Conservation (phyloP, 805 yeast genomes). For the Wickerhamiella sorbophila region DNA sequence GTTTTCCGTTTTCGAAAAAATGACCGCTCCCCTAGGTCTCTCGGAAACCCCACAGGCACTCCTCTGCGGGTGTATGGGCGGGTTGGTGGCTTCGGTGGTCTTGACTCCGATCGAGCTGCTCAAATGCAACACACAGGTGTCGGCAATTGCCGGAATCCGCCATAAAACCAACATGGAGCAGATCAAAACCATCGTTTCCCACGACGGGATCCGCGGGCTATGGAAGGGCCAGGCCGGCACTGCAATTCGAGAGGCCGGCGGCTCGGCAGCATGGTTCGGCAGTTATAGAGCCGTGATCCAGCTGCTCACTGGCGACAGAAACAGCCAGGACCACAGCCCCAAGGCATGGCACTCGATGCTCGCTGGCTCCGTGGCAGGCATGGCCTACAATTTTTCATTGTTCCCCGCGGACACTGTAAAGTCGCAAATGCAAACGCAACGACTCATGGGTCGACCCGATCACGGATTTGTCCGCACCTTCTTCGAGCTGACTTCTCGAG, state of each 20-base stretch:
- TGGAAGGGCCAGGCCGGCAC: slow-evolving; percentile 87
- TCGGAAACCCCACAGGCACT: slow-evolving; percentile 32
- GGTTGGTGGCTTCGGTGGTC: slow-evolving; percentile 66
- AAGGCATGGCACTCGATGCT: slow-evolving; percentile 36
- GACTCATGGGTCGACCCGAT: slow-evolving; percentile 26
- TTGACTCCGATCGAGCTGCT: slow-evolving; percentile 86
- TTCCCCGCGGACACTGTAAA: slow-evolving; percentile 89
- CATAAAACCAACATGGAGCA: slow-evolving; percentile 20
- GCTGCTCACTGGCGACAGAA: neutral
- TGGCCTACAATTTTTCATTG: slow-evolving; percentile 60
- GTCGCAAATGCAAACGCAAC: slow-evolving; percentile 63
- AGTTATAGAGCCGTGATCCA: slow-evolving; percentile 48
- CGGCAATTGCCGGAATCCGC: slow-evolving; percentile 4
- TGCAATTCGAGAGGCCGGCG: slow-evolving; percentile 66
- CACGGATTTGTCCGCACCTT: slow-evolving; percentile 29
- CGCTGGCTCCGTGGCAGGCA: slow-evolving; percentile 82
- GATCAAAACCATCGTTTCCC: slow-evolving; percentile 29
- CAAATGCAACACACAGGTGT: slow-evolving; percentile 77
- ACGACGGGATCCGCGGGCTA: slow-evolving; percentile 53
- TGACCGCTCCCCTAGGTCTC: slow-evolving; percentile 6
- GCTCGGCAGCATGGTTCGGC: slow-evolving; percentile 91
- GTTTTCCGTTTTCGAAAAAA: slow-evolving; percentile 14
- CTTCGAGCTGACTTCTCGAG: slow-evolving; percentile 29
- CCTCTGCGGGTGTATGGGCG: slow-evolving; percentile 67
- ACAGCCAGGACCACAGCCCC: slow-evolving; percentile 18